A percentile compares a stretch with the other conserved stretches of the same genome.
These are phyloP conservation scores for Luvunga scandens DNA, from an alignment of 345 rosid species.

Conservation along the genomic window DNA sequence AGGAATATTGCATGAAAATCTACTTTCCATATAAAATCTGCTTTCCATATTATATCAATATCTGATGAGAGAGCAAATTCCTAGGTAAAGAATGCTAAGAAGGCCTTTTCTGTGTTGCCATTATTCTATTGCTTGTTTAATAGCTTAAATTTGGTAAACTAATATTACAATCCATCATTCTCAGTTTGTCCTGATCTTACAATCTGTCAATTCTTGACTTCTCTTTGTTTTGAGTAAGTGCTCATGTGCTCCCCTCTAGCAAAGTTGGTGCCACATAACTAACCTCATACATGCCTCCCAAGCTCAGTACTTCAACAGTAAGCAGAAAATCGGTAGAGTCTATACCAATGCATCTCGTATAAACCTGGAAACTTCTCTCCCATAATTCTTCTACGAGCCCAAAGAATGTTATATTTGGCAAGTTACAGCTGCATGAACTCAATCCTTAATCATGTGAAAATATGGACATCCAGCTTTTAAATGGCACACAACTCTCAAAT, in stretches of 20 bases:
- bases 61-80: slow-evolving; percentile 1
- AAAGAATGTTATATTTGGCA: background rate
- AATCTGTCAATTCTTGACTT: slow-evolving; percentile 4
- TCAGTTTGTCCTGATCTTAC: background rate
- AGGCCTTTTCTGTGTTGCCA: background rate
- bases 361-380: background rate
- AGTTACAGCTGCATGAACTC: background rate
- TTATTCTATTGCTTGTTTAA: background rate
- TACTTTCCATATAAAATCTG: background rate
- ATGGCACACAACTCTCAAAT: background rate
- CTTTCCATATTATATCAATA: background rate
- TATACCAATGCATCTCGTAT: too few relatives aligned
- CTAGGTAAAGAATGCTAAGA: background rate
- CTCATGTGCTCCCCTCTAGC: background rate
- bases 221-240: background rate
- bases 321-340: background rate
- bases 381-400: background rate
- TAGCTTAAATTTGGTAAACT: background rate
- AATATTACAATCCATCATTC: background rate
- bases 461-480: slow-evolving; percentile 1
- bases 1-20: background rate
- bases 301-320: background rate
- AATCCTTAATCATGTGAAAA: background rate
- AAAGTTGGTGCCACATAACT: background rate
- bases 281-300: background rate